Conservation (phyloP, 805 yeast species). For the Barnettozyma vustinii region DNA sequence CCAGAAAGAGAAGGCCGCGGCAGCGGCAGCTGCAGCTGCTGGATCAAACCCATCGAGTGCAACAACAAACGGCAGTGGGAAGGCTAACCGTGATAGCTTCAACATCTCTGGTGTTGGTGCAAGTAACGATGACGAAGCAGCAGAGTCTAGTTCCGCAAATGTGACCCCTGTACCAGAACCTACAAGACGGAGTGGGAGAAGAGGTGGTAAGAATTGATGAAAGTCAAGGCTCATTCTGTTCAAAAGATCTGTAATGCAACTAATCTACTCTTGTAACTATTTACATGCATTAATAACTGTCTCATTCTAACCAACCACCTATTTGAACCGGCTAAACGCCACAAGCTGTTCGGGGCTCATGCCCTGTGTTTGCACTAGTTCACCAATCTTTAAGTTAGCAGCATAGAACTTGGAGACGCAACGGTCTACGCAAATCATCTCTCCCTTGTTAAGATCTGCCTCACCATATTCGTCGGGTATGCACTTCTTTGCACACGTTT, state of each 20-base stretch:
- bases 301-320: constrained; percentile 1
- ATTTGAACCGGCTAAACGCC: constrained; percentile 17
- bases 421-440: constrained; percentile 73
- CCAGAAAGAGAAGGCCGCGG: constrained; percentile 24
- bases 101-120: constrained; percentile 8
- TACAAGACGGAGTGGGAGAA: constrained; percentile 17
- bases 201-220: constrained; percentile 5
- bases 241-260: not conserved
- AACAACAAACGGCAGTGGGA: constrained; percentile 3
- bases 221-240: no score
- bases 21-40: constrained; percentile 25
- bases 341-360: constrained; percentile 19
- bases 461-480: constrained; percentile 84
- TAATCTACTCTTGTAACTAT: not conserved
- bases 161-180: constrained; percentile 14
- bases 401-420: constrained; percentile 81
- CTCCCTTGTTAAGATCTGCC: constrained; percentile 80
- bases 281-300: not conserved
- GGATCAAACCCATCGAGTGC: not conserved
- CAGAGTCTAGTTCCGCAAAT: constrained; percentile 4
- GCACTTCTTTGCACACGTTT: constrained; percentile 70
- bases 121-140: constrained; percentile 17
- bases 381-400: constrained; percentile 62
- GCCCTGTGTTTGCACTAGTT: constrained; percentile 24
- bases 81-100: constrained; percentile 7